Evolutionary conservation across 345 rosid species (phyloP).

Genomic region (Sonneratia alba): DNA sequence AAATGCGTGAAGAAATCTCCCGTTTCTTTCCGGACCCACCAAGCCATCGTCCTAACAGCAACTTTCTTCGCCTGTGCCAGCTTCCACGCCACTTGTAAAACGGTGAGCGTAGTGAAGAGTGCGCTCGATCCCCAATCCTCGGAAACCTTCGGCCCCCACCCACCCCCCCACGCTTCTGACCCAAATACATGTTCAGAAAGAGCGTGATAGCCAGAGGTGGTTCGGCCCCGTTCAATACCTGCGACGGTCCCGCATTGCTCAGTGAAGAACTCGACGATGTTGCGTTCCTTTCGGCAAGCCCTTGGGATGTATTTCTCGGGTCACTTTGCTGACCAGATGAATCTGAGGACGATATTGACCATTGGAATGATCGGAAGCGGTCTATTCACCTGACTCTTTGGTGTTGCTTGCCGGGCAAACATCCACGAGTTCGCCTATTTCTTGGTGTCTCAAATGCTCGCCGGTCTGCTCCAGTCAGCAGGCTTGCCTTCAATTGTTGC

Average conservation of each 20-base stretch:
- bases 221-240: constrained; percentile 79
- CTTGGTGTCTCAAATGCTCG: constrained; percentile 52
- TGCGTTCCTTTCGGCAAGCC: constrained; percentile 72
- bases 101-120: constrained; percentile 80
- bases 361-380: constrained; percentile 86
- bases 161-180: too few species aligned
- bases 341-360: constrained; percentile 67
- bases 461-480: constrained; percentile 84
- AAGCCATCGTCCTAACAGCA: constrained; percentile 61
- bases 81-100: constrained; percentile 75
- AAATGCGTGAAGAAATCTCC: constrained; percentile 27
- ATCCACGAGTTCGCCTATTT: constrained; percentile 66
- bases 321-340: constrained; percentile 74
- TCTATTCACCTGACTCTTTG: constrained; percentile 66
- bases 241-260: constrained; percentile 60
- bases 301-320: constrained; percentile 83
- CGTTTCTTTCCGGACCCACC: constrained; percentile 59
- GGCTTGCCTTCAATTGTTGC: constrained; percentile 99
- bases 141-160: too few species aligned
- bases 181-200: not conserved
- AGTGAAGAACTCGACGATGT: constrained; percentile 54
- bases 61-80: constrained; percentile 72
- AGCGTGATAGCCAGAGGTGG: constrained; percentile 37
- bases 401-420: constrained; percentile 67
- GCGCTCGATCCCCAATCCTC: constrained; percentile 60